A percentile compares a stretch with the other conserved stretches of the same genome.
These are phyloP conservation scores for Fusarium albosuccineum DNA, from an alignment of 2,329 filamentous ascomycete genomes.

Conservation along the genomic window DNA sequence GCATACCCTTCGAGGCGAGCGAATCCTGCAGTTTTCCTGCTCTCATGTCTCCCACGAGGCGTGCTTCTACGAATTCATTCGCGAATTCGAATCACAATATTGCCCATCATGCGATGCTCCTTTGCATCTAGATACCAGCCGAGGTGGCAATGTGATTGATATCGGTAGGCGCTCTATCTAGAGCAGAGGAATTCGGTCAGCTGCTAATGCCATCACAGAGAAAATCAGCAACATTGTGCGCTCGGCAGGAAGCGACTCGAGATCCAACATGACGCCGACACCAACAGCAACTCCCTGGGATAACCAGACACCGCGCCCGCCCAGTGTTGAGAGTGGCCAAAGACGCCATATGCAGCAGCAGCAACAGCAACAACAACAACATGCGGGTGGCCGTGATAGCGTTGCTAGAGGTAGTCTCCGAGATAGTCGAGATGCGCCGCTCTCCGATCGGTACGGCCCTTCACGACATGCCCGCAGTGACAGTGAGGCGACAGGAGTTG, in stretches of 20 bases:
- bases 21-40: constrained; percentile 95
- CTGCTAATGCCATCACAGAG: constrained; percentile 67
- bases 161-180: constrained; percentile 71
- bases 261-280: constrained; percentile 65
- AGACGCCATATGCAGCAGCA: constrained; percentile 48
- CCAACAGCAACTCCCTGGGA: constrained; percentile 78
- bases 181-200: constrained; percentile 33
- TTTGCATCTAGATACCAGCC: constrained; percentile 89
- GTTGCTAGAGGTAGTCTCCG: constrained; percentile 57
- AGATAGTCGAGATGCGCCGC: constrained; percentile 63
- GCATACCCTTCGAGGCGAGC: constrained; percentile 92
- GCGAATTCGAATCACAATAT: constrained; percentile 92
- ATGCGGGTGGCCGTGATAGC: constrained; percentile 51
- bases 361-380: constrained; percentile 38
- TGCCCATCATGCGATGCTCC: constrained; percentile 96
- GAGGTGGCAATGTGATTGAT: constrained; percentile 92
- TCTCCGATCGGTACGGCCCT: constrained; percentile 60
- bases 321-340: constrained; percentile 61
- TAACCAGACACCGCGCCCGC: constrained; percentile 66
- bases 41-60: constrained; percentile 98
- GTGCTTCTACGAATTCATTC: constrained; percentile 98
- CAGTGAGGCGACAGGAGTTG: constrained; percentile 79
- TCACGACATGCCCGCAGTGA: constrained; percentile 79
- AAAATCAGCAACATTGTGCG: constrained; percentile 95
- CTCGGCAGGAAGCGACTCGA: constrained; percentile 76